These are phyloP conservation scores for Nitzschia putrida DNA, from an alignment of 108 stramenopile genomes.

Conservation along the genomic window DNA sequence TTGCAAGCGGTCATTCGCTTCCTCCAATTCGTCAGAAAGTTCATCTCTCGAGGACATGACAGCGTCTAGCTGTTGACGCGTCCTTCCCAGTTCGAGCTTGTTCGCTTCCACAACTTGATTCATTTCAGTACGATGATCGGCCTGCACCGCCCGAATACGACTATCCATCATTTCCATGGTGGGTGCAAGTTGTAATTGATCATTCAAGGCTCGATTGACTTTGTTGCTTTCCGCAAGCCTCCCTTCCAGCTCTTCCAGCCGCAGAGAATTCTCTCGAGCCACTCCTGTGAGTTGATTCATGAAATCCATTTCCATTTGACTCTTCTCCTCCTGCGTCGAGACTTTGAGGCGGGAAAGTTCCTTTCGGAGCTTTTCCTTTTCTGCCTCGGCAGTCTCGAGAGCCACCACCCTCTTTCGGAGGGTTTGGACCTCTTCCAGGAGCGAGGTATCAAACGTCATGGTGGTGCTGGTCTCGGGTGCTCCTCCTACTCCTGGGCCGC, in stretches of 20 bases:
- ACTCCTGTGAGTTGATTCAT: constrained; percentile 41
- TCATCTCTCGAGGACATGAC: constrained; percentile 9
- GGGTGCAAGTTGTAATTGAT: constrained; percentile 1
- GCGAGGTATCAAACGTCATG: constrained; percentile 15
- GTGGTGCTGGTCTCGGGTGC: background rate
- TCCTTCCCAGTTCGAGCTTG: constrained; percentile 9
- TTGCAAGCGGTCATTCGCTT: constrained; percentile 3
- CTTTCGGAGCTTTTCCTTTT: constrained; percentile 37
- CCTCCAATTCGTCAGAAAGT: constrained; percentile 6
- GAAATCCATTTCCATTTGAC: constrained; percentile 41
- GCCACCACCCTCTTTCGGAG: constrained; percentile 25
- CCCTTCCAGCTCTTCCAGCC: constrained; percentile 26
- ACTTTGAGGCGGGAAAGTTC: constrained; percentile 27
- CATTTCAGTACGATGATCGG: constrained; percentile 17
- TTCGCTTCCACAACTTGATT: constrained; percentile 3
- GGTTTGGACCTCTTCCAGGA: constrained; percentile 25
- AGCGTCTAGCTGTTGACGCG: background rate
- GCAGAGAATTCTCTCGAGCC: constrained; percentile 27
- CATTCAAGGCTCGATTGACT: constrained; percentile 23
- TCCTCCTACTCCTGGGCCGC: background rate
- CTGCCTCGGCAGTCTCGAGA: constrained; percentile 37
- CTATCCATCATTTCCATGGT: constrained; percentile 13
- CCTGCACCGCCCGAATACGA: constrained; percentile 13
- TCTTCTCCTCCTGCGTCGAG: constrained; percentile 26
- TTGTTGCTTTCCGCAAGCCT: constrained; percentile 24